Evolutionary conservation across 371 early-diverging fungal species (phyloP).

Genomic region (Circinella umbellata): DNA sequence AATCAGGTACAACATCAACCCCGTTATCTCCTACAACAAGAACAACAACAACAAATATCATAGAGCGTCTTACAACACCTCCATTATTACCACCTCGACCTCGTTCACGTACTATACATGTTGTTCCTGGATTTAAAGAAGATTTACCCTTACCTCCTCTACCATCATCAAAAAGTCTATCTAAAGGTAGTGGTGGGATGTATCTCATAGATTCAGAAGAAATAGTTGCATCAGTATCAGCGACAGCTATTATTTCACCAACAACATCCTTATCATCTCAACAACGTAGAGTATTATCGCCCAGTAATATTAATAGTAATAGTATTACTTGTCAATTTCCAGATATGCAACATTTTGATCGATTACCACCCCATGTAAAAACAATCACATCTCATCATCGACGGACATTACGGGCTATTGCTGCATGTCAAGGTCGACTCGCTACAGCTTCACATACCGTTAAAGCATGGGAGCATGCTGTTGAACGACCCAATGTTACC

Average conservation of each 20-base stretch:
- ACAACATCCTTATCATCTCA: not conserved
- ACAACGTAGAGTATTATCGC: not conserved
- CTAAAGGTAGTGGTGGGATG: not conserved
- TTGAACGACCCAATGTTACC: not conserved
- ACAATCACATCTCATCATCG: conserved; percentile 15
- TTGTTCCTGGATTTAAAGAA: conserved; percentile 8
- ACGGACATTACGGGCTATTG: conserved; percentile 17
- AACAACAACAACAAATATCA: not conserved
- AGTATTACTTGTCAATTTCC: conserved; percentile 15
- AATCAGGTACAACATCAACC: not conserved
- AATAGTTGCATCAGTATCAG: not conserved
- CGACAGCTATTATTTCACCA: not conserved
- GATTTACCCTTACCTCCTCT: not conserved
- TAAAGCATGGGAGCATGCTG: conserved; percentile 17
- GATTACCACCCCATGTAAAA: conserved; percentile 19
- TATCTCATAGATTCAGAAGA: no score
- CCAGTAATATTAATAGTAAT: not conserved
- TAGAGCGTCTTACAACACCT: not conserved
- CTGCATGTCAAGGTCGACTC: conserved; percentile 10
- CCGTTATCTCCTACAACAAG: not conserved
- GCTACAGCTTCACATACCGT: conserved; percentile 24
- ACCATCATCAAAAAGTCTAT: not conserved
- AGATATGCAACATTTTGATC: conserved; percentile 20
- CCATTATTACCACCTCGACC: conserved; percentile 5
- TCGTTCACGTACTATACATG: not conserved